These are phyloP conservation scores for Tremellales sp. DNA, from an alignment of 1,284 basidiomycete species.

Conservation along the genomic window DNA sequence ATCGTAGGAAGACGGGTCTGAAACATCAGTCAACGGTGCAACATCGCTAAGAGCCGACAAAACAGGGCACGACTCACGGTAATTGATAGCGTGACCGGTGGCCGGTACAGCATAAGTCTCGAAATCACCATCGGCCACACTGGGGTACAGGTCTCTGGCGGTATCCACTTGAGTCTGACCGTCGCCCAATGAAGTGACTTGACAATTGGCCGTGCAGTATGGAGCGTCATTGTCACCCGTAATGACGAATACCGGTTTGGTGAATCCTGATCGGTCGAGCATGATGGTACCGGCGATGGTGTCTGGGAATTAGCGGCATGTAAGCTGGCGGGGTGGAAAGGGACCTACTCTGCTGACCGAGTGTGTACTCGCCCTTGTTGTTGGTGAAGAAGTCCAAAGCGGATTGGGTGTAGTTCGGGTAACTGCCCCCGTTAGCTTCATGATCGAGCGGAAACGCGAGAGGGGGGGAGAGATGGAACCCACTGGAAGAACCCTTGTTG, in stretches of 20 bases:
- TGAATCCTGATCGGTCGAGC: slow-evolving; percentile 28
- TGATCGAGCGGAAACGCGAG: not conserved
- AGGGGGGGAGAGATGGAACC: not conserved
- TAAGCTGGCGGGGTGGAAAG: not conserved
- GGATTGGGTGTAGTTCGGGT: slow-evolving; percentile 42
- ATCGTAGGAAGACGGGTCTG: slow-evolving; percentile 15
- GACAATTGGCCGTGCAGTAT: slow-evolving; percentile 38
- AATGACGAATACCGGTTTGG: slow-evolving; percentile 45
- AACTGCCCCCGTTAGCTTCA: slow-evolving; percentile 6
- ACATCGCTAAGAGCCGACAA: not conserved
- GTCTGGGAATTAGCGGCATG: slow-evolving; percentile 4
- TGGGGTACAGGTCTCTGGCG: slow-evolving; percentile 24
- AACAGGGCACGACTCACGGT: slow-evolving; percentile 12
- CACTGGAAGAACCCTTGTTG: slow-evolving; percentile 14
- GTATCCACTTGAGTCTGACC: slow-evolving; percentile 28
- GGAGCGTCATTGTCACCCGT: slow-evolving; percentile 45
- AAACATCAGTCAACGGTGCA: no score
- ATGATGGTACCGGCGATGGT: slow-evolving; percentile 9
- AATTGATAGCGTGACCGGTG: slow-evolving; percentile 40
- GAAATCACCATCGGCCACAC: slow-evolving; percentile 18
- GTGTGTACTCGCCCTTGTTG: slow-evolving; percentile 40
- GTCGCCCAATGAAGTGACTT: slow-evolving; percentile 19
- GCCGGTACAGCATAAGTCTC: slow-evolving; percentile 23
- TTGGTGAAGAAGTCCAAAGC: slow-evolving; percentile 29
- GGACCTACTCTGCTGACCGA: slow-evolving; percentile 20